Base-by-base conservation (phyloP, 345 rosid species). In the Atalantia buxifolia region DNA sequence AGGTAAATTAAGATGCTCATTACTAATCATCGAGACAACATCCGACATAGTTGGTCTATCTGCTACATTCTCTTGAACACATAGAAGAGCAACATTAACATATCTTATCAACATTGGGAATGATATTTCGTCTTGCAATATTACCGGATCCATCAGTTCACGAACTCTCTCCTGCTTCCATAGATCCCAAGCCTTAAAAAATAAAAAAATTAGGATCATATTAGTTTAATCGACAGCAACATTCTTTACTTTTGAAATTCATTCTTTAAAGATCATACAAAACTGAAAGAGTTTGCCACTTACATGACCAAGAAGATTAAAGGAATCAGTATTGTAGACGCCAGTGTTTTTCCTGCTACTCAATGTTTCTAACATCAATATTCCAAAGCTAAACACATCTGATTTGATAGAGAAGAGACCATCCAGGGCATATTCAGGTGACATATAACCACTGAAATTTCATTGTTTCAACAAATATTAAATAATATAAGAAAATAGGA, bases 271-370 rank as follows among this genome's bases (percentile, higher is more conserved):
- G 50, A 45, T 45, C 50, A 45, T 13, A 31, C 9, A 67, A 68
- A 67, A 38, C 1, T 8, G 40, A 7, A 16, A 55, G n/a, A 22
- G 0, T 27, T 7, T 12, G 57, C 30, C 35, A 71, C 85, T 76
- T 70, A 76, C 83, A 40, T 77, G 71, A n/a, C 82, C 78, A 6
- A 83, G 76, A 80, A 82, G 83, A 70, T 79, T 74, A 57, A 71
- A 74, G 38, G 75, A 79, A 42, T 83, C 83, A 12, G 80, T 21
- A 24, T 82, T 82, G 75, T 83, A 62, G 74, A 86, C 85, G 31
- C 94, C 83, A n/a, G 78, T 87, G 73, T 87, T 90, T 74, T 80
- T 87, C 76, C 76, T 80, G 59, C 94, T 84, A 9, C 84, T 85
- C 45, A 88, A 27, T 4, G 84, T 85, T 85, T 91, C 91, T 5